A percentile compares a stretch with the other conserved stretches of the same genome.
These are phyloP conservation scores for Adiantum capillusveneris DNA, from an alignment of 75 land plant species.

Conservation along the genomic window DNA sequence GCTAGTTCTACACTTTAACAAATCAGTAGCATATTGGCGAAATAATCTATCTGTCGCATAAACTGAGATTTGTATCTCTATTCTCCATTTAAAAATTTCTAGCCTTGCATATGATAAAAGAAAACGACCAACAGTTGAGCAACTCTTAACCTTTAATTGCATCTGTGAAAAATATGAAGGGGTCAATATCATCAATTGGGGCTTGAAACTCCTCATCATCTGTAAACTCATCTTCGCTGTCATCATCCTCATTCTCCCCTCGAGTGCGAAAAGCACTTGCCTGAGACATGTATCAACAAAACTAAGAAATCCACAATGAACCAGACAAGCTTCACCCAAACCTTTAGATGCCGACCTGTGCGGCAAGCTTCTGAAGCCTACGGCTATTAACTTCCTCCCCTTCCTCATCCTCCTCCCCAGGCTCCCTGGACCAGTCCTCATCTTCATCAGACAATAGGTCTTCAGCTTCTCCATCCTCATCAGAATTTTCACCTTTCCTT, in stretches of 20 bases:
- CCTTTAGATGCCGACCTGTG: slow-evolving; percentile 47
- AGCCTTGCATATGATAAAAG: too few species aligned
- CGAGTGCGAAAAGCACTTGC: slow-evolving; percentile 68
- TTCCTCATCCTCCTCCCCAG: slow-evolving; percentile 79
- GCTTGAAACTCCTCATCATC: slow-evolving; percentile 97
- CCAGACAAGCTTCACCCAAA: not conserved
- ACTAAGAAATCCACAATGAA: not conserved
- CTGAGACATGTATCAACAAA: too few species aligned
- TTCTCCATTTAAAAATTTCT: too few species aligned
- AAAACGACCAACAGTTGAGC: too few species aligned
- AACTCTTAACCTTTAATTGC: slow-evolving; percentile 60
- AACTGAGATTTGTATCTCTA: too few species aligned
- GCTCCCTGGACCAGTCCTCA: slow-evolving; percentile 78
- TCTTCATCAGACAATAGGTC: slow-evolving; percentile 59
- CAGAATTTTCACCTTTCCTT: slow-evolving; percentile 47
- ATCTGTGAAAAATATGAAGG: slow-evolving; percentile 89
- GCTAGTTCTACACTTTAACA: too few species aligned
- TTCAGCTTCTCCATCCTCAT: slow-evolving; percentile 65
- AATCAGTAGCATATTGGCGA: too few species aligned
- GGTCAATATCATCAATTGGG: slow-evolving; percentile 88
- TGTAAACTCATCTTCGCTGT: slow-evolving; percentile 70
- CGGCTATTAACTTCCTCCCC: slow-evolving; percentile 76
- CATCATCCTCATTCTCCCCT: slow-evolving; percentile 53
- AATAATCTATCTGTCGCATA: too few species aligned
- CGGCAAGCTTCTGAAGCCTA: slow-evolving; percentile 69